Conservation (phyloP, 176 grass and related monocot genomes). For the Dactylis glomerata region DNA sequence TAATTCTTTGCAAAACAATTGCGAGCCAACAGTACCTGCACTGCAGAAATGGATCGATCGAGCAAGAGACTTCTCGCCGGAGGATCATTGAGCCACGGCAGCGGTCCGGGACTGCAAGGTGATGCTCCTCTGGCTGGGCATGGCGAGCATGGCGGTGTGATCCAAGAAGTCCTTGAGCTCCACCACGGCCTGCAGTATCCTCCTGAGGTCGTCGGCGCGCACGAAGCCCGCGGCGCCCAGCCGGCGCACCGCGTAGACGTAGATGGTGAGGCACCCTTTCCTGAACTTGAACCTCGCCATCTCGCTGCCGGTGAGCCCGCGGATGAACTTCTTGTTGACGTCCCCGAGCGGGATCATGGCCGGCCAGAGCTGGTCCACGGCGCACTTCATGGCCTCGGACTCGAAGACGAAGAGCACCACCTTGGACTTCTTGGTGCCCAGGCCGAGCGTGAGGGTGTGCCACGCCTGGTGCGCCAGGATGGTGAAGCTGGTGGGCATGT, state of each 20-base stretch:
- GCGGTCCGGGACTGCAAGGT: slow-evolving; percentile 60
- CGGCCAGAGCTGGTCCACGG: slow-evolving; percentile 87
- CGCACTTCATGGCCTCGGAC: slow-evolving; percentile 80
- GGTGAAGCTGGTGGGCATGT: slow-evolving; percentile 96
- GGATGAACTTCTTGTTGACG: slow-evolving; percentile 94
- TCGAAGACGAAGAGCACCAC: slow-evolving; percentile 90
- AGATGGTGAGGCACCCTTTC: slow-evolving; percentile 94
- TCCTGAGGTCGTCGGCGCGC: slow-evolving; percentile 69
- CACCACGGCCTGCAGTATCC: slow-evolving; percentile 67
- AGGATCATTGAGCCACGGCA: slow-evolving; percentile 44
- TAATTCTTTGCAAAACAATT: slow-evolving; percentile 19
- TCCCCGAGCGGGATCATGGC: slow-evolving; percentile 82
- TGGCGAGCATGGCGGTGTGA: slow-evolving; percentile 92
- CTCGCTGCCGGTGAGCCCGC: slow-evolving; percentile 78
- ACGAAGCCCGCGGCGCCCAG: slow-evolving; percentile 82
- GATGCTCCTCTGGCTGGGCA: slow-evolving; percentile 93
- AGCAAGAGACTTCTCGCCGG: no score
- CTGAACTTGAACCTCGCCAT: slow-evolving; percentile 98
- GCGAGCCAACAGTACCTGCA: slow-evolving; percentile 27
- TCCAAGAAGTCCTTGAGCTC: slow-evolving; percentile 91
- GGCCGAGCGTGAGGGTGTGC: slow-evolving; percentile 93
- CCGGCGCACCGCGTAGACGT: slow-evolving; percentile 89
- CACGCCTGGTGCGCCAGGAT: slow-evolving; percentile 97
- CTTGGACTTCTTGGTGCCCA: slow-evolving; percentile 98
- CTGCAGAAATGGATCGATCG: slow-evolving; percentile 18